Conservation (phyloP, 2,329 filamentous ascomycete species). For the Ophiostoma tasmaniense region DNA sequence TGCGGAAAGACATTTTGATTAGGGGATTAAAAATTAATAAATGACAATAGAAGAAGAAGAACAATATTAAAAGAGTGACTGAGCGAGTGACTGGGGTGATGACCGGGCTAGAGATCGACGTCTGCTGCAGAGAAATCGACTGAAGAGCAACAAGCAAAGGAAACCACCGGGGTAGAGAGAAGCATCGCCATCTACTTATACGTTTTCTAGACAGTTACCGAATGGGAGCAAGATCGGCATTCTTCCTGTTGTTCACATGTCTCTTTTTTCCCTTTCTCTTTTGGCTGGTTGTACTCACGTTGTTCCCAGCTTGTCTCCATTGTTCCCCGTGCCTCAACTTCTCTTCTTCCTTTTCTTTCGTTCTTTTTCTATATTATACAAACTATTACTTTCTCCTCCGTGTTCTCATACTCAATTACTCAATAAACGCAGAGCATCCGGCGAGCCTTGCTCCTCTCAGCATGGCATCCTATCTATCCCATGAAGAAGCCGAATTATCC, state of each 20-base stretch:
- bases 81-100: background rate
- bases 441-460: background rate
- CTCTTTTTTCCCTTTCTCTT: background rate
- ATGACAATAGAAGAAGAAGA: background rate
- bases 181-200: conserved; percentile 2
- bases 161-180: background rate
- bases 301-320: background rate
- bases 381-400: background rate
- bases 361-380: background rate
- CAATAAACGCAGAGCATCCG: background rate
- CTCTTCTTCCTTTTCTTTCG: background rate
- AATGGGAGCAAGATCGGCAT: background rate
- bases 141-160: background rate
- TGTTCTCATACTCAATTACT: background rate
- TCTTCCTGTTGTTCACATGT: background rate
- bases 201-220: background rate
- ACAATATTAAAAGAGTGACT: background rate
- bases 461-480: background rate
- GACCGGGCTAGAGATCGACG: background rate
- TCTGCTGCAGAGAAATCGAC: background rate
- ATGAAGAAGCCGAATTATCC: background rate
- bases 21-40: background rate
- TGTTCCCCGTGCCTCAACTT: background rate
- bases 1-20: background rate
- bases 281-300: background rate